A percentile compares a stretch with the other conserved stretches of the same genome.
These are phyloP conservation scores for Leccinum griseonigrum DNA, from an alignment of 1,284 basidiomycete genomes.

Conservation along the genomic window DNA sequence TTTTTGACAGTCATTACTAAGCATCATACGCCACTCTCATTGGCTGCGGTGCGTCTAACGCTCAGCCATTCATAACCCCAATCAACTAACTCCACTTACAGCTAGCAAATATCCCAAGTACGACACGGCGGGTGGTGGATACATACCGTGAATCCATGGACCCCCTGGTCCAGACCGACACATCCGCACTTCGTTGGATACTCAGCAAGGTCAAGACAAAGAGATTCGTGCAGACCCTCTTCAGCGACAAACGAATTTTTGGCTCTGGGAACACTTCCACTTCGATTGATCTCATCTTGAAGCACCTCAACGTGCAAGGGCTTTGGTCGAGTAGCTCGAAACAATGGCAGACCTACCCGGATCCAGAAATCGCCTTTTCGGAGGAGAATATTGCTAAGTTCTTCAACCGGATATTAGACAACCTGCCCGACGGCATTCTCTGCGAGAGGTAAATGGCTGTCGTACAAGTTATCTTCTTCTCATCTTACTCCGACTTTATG, in stretches of 20 bases:
- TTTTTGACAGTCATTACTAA: not conserved
- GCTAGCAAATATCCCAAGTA: not conserved
- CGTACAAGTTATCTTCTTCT: too few species aligned
- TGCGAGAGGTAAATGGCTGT: not conserved
- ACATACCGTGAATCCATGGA: not conserved
- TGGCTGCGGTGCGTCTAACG: not conserved
- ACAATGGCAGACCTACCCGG: not conserved
- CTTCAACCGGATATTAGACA: not conserved
- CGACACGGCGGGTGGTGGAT: not conserved
- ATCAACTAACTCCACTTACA: not conserved
- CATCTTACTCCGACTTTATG: not conserved
- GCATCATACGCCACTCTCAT: not conserved
- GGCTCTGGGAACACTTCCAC: not conserved
- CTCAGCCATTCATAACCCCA: not conserved
- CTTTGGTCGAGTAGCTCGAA: not conserved
- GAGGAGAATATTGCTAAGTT: not conserved
- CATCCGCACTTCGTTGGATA: not conserved
- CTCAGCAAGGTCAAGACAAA: not conserved
- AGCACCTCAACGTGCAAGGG: not conserved
- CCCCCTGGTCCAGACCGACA: not conserved
- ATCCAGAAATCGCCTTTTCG: not conserved
- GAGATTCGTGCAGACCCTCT: not conserved
- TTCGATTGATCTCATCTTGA: not conserved
- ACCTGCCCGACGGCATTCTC: not conserved
- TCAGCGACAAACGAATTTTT: not conserved